A percentile compares a stretch with the other conserved stretches of the same genome.
phyloP scores from a whole-genome alignment of 2,329 filamentous ascomycete species.

The Cladosporium colombiae region DNA sequence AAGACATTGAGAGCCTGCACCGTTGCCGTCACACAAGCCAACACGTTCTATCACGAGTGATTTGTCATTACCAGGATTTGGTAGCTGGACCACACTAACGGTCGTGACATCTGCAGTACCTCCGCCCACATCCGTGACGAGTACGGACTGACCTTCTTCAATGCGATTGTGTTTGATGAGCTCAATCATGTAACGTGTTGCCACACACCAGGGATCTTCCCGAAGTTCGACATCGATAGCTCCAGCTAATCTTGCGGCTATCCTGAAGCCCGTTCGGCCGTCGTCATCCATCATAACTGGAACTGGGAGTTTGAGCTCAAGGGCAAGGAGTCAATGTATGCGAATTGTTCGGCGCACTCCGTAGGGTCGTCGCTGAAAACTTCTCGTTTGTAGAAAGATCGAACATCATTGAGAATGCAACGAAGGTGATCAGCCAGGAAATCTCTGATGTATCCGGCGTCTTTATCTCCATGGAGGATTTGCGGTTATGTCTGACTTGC shows the following conservation, averaged over 20 bases:
- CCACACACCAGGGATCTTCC: background rate
- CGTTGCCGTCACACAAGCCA: too few relatives aligned
- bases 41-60: too few relatives aligned
- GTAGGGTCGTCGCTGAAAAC: background rate
- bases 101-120: background rate
- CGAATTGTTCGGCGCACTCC: background rate
- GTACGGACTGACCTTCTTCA: background rate
- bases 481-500: background rate
- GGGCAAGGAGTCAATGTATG: background rate
- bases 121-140: background rate
- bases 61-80: too few relatives aligned
- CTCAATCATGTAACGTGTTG: background rate
- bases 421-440: background rate
- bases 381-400: background rate
- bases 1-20: too few relatives aligned
- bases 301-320: background rate
- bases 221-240: background rate
- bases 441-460: background rate
- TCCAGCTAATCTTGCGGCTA: background rate
- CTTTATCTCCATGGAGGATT: background rate
- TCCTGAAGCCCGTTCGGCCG: background rate
- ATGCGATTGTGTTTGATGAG: background rate
- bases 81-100: too few relatives aligned
- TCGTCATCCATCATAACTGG: background rate
- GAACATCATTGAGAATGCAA: background rate